Percentiles rank a stretch among this genome's conserved stretches.
These are phyloP conservation scores for Prunus yedoensis DNA, from an alignment of 331 rosid species.

Conservation along the genomic window DNA sequence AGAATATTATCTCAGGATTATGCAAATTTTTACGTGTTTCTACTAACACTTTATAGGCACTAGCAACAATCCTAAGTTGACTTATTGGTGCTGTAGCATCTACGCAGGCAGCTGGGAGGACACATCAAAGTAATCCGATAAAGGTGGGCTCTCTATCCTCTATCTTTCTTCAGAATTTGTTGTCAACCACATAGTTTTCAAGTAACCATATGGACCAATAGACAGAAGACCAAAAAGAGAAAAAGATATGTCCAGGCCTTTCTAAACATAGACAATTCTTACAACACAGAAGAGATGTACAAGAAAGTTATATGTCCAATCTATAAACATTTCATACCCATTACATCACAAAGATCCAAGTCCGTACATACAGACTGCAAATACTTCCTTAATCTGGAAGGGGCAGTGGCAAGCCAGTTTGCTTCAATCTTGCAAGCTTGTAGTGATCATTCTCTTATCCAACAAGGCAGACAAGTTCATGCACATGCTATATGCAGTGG, in stretches of 20 bases:
- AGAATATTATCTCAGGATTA: not conserved
- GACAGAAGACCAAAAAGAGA: not conserved
- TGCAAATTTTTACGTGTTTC: not conserved
- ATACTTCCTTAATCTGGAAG: conserved; percentile 24
- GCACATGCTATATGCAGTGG: conserved; percentile 56
- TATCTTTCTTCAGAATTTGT: not conserved
- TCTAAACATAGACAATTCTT: not conserved
- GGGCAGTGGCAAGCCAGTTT: conserved; percentile 37
- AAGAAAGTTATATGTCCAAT: conserved; percentile 1
- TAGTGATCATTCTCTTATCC: conserved; percentile 41
- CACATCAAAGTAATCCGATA: not conserved
- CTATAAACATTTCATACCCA: not conserved
- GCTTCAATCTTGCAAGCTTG: conserved; percentile 46
- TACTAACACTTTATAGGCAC: not conserved
- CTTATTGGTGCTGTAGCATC: not conserved
- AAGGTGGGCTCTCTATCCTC: not conserved
- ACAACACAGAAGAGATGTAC: not conserved
- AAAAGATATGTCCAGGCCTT: not conserved
- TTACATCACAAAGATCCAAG: conserved; percentile 4
- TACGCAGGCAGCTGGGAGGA: not conserved
- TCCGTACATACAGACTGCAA: conserved; percentile 24
- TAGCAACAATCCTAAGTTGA: not conserved
- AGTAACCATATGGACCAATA: not conserved
- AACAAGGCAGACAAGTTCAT: conserved; percentile 64
- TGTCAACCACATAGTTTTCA: not conserved